These are phyloP conservation scores for Cenchrus americanus DNA, from an alignment of 176 grass and related monocot genomes.

Conservation along the genomic window DNA sequence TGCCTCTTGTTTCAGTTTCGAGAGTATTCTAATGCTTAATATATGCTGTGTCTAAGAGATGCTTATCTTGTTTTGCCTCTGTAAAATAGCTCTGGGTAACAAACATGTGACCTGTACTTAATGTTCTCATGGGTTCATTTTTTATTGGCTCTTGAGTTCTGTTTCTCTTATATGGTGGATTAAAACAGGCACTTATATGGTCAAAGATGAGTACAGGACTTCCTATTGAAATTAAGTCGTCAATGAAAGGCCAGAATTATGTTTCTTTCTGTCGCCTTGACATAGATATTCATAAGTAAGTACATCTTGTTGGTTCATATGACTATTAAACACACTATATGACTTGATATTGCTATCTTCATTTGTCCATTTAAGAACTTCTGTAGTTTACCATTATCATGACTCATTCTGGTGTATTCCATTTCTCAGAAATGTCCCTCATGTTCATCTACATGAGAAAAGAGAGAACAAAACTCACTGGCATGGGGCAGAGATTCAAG, in stretches of 20 bases:
- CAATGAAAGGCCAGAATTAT: slow-evolving; percentile 84
- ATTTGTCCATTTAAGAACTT: slow-evolving; percentile 16
- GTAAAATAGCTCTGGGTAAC: not conserved
- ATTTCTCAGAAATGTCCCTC: slow-evolving; percentile 87
- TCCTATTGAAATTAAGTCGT: slow-evolving; percentile 93
- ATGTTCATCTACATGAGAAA: slow-evolving; percentile 97
- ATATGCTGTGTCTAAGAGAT: slow-evolving; percentile 17
- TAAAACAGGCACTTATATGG: slow-evolving; percentile 96
- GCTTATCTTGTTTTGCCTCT: not conserved
- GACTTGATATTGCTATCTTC: slow-evolving; percentile 25
- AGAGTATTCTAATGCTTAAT: slow-evolving; percentile 22
- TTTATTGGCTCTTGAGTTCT: not conserved
- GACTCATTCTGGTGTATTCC: slow-evolving; percentile 43
- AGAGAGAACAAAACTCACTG: slow-evolving; percentile 77
- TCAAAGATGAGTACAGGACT: slow-evolving; percentile 99
- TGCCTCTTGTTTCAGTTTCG: not conserved
- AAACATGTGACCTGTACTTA: not conserved
- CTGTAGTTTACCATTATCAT: slow-evolving; percentile 29
- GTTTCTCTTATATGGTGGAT: not conserved
- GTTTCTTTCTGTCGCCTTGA: slow-evolving; percentile 84
- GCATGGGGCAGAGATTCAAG: slow-evolving; percentile 96
- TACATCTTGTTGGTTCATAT: slow-evolving; percentile 11
- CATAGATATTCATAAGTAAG: slow-evolving; percentile 97
- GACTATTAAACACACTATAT: slow-evolving; percentile 22
- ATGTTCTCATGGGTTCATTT: slow-evolving; percentile 1